Base-by-base conservation (phyloP, 2,329 filamentous ascomycete species). In the Xylariaceae sp. region DNA sequence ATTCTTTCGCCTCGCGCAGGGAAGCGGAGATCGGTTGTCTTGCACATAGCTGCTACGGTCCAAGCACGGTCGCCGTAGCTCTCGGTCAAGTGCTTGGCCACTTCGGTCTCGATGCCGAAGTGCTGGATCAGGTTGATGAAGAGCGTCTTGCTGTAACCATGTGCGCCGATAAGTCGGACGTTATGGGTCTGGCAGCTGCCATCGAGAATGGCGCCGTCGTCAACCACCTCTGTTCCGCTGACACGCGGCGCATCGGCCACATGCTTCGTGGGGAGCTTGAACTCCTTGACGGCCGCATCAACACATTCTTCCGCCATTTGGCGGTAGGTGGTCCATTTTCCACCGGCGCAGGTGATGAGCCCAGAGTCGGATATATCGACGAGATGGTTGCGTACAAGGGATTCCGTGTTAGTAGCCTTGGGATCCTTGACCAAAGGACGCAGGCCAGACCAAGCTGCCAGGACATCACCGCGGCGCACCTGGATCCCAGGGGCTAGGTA, bases 61-160 rank as follows among this genome's bases (percentile, higher is more conserved):
- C 92, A 96, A 18, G 92, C 90, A 54, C 92, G 84, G 72, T 96
- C 92, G 61, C 92, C 92, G 68, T 96, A 97, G 53, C 89, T 88
- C 67, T 88, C 83, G 13, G 87, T 87, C 32, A 96, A 79, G 72
- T 96, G 91, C 74, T 90, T 88, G 42, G 92, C 92, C 18, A 96
- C 89, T 64, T 95, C 90, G 16, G 89, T 95, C 72, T 96, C 92
- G 53, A 96, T 75, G 59, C 90, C 90, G 68, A 89, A 96, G 74
- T 95, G 89, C 71, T 96, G 91, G 67, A 96, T 94, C 34, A 96
- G 77, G 71, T 92, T 92, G 77, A 96, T 96, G 75, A 96, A 96
- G 21, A 96, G 83, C 1, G 91, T 80, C 72, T 91, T 91, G 71
- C 86, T 91, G 76, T 86, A 95, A 51, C 90, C 89, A 69, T 95